These are phyloP conservation scores for Solanum phureja DNA, from an alignment of 257 asterid genomes.

Conservation along the genomic window DNA sequence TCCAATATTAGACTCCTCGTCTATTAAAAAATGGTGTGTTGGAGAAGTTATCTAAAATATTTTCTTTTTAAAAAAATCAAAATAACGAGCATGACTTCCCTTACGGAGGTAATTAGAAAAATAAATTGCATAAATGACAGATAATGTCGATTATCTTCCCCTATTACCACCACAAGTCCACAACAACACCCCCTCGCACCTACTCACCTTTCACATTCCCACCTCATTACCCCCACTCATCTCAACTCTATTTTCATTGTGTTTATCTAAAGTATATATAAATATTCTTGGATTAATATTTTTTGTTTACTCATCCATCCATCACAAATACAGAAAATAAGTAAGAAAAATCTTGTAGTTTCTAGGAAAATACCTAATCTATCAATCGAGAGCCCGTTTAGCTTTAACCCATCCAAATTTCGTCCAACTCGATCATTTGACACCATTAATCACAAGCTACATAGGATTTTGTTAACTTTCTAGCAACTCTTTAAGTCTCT, in stretches of 20 bases:
- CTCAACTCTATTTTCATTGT: too few relatives aligned
- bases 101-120: background rate
- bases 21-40: background rate
- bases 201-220: background rate
- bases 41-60: background rate
- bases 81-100: background rate
- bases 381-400: background rate
- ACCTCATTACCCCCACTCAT: background rate
- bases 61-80: too few relatives aligned
- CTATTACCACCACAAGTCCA: background rate
- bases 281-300: too few relatives aligned
- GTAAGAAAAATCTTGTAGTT: too few relatives aligned
- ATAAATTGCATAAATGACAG: background rate
- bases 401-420: background rate
- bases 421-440: background rate
- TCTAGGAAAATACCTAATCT: background rate
- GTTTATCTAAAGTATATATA: too few relatives aligned
- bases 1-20: background rate
- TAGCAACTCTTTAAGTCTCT: background rate
- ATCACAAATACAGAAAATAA: background rate
- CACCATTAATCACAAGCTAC: background rate
- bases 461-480: background rate
- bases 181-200: background rate
- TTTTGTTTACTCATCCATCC: too few relatives aligned
- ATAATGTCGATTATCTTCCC: background rate